Conservation (phyloP, 345 rosid genomes). For the Arabis hirsuta region DNA sequence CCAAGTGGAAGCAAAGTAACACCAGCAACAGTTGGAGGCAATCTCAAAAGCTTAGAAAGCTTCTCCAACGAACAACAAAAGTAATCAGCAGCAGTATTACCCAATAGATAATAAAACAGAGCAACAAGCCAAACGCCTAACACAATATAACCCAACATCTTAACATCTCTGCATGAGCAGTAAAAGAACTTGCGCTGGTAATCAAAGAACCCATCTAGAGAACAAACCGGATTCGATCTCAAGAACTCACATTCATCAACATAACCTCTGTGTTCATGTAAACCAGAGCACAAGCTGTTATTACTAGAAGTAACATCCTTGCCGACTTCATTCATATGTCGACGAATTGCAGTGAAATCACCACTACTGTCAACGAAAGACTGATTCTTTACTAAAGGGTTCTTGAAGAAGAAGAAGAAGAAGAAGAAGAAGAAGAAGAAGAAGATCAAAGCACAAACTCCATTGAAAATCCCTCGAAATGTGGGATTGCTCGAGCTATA, state of each 20-base stretch:
- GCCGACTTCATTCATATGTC: constrained; percentile 42
- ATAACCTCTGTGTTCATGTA: constrained; percentile 54
- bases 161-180: constrained; percentile 58
- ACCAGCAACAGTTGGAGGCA: constrained; percentile 88
- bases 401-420: constrained; percentile 45
- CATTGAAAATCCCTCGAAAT: constrained; percentile 51
- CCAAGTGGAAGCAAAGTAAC: constrained; percentile 84
- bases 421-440: constrained; percentile 22
- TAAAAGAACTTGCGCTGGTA: constrained; percentile 78
- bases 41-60: constrained; percentile 67
- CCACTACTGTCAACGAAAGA: neutral
- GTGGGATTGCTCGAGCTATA: constrained; percentile 46
- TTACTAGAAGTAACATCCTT: constrained; percentile 27
- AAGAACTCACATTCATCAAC: constrained; percentile 65
- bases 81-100: constrained; percentile 82
- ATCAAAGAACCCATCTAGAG: constrained; percentile 76
- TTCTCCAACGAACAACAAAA: constrained; percentile 81
- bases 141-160: constrained; percentile 51
- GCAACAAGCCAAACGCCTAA: constrained; percentile 74
- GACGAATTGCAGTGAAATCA: constrained; percentile 40
- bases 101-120: constrained; percentile 78
- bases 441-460: constrained; percentile 44
- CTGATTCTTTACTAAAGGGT: constrained; percentile 42
- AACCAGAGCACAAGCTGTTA: constrained; percentile 49
- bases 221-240: constrained; percentile 56